Evolutionary conservation across 495 filamentous ascomycete genomes (phyloP).

Genomic region (Staphylotrichum tortipilum): DNA sequence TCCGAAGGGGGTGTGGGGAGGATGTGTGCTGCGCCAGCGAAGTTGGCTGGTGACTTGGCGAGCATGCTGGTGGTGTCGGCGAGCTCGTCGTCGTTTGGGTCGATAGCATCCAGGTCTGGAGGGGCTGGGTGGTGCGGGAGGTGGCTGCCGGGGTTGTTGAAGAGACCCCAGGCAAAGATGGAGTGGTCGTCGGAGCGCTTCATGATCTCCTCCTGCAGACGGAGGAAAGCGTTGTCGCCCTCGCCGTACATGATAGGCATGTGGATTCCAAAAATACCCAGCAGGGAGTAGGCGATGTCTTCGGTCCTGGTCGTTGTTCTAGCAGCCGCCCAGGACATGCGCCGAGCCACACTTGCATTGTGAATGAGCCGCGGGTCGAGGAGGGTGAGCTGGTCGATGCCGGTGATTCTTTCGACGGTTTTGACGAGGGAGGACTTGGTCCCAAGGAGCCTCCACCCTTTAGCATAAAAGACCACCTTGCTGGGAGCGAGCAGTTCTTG

Average conservation of each 20-base stretch:
- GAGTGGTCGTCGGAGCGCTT: constrained; percentile 21
- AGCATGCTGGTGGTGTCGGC: constrained; percentile 6
- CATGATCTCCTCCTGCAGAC: constrained; percentile 28
- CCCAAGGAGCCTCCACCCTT: constrained; percentile 16
- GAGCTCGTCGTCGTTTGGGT: constrained; percentile 14
- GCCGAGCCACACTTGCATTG: constrained; percentile 15
- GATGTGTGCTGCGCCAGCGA: constrained; percentile 10
- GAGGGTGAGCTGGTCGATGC: constrained; percentile 14
- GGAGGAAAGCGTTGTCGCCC: constrained; percentile 26
- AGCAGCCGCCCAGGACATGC: constrained; percentile 28
- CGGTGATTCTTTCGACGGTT: constrained; percentile 11
- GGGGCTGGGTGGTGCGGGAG: neutral
- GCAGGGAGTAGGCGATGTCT: constrained; percentile 31
- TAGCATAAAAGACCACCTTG: constrained; percentile 16
- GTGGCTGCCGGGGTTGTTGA: neutral
- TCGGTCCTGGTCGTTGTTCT: constrained; percentile 27
- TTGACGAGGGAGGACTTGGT: constrained; percentile 14
- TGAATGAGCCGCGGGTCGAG: constrained; percentile 12
- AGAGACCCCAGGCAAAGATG: constrained; percentile 21
- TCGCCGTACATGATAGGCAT: constrained; percentile 33
- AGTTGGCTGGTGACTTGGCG: constrained; percentile 14
- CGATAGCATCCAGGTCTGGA: constrained; percentile 4
- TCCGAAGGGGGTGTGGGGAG: constrained; percentile 1
- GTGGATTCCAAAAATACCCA: constrained; percentile 29
- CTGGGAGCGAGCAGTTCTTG: constrained; percentile 21